phyloP scores from a whole-genome alignment of 768 basidiomycete species.

The Pleurotus platypus region DNA sequence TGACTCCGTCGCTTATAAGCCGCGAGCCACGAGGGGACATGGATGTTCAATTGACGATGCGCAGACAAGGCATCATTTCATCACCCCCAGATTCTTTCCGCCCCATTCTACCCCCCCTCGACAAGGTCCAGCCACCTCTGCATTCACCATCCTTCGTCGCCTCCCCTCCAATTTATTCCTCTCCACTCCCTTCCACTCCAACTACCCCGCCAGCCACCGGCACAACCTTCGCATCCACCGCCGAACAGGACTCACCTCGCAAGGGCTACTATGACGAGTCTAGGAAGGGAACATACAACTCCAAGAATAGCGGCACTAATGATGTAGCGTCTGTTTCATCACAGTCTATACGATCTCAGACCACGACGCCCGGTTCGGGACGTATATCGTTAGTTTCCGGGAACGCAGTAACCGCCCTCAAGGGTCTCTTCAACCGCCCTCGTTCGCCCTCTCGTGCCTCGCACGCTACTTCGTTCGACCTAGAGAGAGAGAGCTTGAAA shows the following conservation, averaged over 20 bases:
- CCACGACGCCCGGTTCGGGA: constrained; percentile 28
- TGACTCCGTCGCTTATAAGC: constrained; percentile 35
- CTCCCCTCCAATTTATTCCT: constrained; percentile 18
- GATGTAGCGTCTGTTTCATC: constrained; percentile 47
- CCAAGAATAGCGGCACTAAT: constrained; percentile 22
- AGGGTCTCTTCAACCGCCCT: constrained; percentile 58
- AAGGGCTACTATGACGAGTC: constrained; percentile 1
- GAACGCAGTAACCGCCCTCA: constrained; percentile 51
- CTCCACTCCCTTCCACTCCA: constrained; percentile 24
- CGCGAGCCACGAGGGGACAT: constrained; percentile 75
- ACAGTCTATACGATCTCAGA: constrained; percentile 39
- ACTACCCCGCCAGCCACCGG: constrained; percentile 17
- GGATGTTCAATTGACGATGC: constrained; percentile 82
- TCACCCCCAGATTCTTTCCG: constrained; percentile 20
- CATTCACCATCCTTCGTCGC: constrained; percentile 8
- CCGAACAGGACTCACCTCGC: constrained; percentile 4
- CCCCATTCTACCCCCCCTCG: constrained; percentile 10
- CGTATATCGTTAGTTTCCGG: constrained; percentile 24
- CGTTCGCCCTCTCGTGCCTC: constrained; percentile 53
- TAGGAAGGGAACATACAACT: constrained; percentile 18
- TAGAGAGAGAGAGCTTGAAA: constrained; percentile 14
- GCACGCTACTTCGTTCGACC: constrained; percentile 28
- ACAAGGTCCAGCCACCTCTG: neutral
- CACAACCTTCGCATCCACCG: constrained; percentile 11
- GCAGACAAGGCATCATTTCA: constrained; percentile 56